Percentiles rank a stretch among this genome's conserved stretches.
Conservation (phyloP, 805 yeast genomes). For the Ogataea populi-albae region DNA sequence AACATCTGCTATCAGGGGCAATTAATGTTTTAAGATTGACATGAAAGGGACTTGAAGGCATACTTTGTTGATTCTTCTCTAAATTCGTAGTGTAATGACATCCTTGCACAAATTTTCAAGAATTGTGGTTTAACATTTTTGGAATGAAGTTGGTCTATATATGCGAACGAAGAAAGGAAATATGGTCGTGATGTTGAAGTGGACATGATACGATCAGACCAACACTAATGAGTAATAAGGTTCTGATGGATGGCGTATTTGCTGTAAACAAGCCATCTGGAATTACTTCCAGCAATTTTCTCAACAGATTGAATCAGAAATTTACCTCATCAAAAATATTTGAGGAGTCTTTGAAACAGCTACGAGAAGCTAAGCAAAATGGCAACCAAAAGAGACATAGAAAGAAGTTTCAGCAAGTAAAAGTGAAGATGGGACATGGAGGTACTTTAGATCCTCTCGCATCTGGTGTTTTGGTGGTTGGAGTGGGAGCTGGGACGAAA, state of each 20-base stretch:
- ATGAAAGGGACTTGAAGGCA: too few species aligned
- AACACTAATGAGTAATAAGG: neutral
- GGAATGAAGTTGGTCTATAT: too few species aligned
- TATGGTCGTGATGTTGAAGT: slow-evolving; percentile 3
- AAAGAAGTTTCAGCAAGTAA: slow-evolving; percentile 49
- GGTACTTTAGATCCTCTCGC: slow-evolving; percentile 97
- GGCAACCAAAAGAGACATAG: slow-evolving; percentile 45
- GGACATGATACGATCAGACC: too few species aligned
- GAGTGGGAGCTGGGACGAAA: slow-evolving; percentile 92
- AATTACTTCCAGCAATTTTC: slow-evolving; percentile 70
- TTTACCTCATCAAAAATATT: slow-evolving; percentile 62
- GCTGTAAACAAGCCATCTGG: slow-evolving; percentile 92
- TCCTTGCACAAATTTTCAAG: too few species aligned
- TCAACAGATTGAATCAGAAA: slow-evolving; percentile 60
- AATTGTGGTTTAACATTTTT: too few species aligned
- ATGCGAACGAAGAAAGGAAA: neutral
- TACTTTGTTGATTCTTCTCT: too few species aligned
- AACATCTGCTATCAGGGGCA: too few species aligned
- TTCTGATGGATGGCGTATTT: slow-evolving; percentile 81
- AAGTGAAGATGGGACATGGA: slow-evolving; percentile 94
- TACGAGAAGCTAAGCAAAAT: slow-evolving; percentile 46
- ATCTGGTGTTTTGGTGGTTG: slow-evolving; percentile 88
- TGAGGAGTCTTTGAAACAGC: slow-evolving; percentile 46
- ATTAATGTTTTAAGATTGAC: too few species aligned
- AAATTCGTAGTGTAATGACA: too few species aligned